A percentile compares a stretch with the other conserved stretches of the same genome.
Conservation (phyloP, 768 basidiomycete genomes). For the Clathrus columnatus region DNA sequence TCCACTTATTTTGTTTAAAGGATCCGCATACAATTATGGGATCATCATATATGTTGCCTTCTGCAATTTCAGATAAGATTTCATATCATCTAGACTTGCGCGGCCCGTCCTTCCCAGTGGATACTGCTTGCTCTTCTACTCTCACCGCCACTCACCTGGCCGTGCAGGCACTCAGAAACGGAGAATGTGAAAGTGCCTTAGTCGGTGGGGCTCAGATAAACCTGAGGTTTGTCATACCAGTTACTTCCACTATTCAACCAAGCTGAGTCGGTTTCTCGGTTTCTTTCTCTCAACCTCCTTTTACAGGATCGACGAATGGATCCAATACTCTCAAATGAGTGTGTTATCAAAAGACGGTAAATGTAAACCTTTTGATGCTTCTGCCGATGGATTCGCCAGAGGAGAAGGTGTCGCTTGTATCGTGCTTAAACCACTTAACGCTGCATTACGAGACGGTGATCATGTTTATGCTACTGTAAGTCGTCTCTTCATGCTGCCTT, state of each 20-base stretch:
- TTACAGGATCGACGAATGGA: constrained; percentile 26
- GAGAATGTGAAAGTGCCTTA: constrained; percentile 41
- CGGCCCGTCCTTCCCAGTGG: constrained; percentile 41
- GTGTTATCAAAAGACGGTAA: constrained; percentile 33
- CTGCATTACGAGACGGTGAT: constrained; percentile 31
- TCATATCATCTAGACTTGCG: constrained; percentile 23
- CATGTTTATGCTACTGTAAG: constrained; percentile 32
- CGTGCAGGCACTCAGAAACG: constrained; percentile 31
- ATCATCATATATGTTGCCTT: neutral
- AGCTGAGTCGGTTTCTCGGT: no score
- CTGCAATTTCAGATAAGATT: neutral
- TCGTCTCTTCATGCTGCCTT: neutral
- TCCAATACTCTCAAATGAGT: constrained; percentile 28
- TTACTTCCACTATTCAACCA: neutral
- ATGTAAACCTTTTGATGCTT: constrained; percentile 36
- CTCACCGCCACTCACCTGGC: constrained; percentile 39
- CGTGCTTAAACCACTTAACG: constrained; percentile 31
- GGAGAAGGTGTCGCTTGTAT: constrained; percentile 31
- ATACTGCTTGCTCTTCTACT: constrained; percentile 43
- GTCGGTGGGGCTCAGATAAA: constrained; percentile 38
- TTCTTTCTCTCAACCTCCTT: neutral
- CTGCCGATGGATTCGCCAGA: constrained; percentile 31
- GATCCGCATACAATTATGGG: neutral
- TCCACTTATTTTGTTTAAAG: neutral
- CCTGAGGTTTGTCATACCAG: constrained; percentile 22